Conservation (phyloP, 495 filamentous ascomycete species). For the Talaromyces stipitatus region DNA sequence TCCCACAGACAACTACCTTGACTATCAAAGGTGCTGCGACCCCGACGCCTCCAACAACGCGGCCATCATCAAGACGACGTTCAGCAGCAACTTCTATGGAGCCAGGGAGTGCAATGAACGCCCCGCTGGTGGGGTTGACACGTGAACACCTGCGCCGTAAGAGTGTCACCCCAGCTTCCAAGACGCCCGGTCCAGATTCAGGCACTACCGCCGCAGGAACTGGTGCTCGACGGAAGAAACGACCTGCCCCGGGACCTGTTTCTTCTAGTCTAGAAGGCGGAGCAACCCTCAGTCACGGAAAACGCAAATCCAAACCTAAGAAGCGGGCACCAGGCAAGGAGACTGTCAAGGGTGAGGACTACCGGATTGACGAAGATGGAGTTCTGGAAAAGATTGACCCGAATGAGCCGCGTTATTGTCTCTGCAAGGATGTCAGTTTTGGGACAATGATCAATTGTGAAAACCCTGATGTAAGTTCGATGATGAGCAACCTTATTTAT, state of each 20-base stretch:
- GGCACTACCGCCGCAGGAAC: slow-evolving; percentile 26
- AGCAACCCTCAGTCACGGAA: slow-evolving; percentile 67
- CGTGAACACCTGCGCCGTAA: slow-evolving; percentile 38
- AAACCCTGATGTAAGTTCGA: slow-evolving; percentile 68
- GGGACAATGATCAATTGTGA: slow-evolving; percentile 96
- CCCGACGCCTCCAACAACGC: slow-evolving; percentile 28
- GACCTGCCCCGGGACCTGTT: slow-evolving; percentile 72
- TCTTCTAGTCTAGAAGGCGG: slow-evolving; percentile 61
- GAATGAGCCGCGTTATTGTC: slow-evolving; percentile 80
- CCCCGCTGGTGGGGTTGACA: slow-evolving; percentile 5
- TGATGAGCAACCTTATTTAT: not conserved
- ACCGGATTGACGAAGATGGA: slow-evolving; percentile 39
- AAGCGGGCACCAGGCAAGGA: slow-evolving; percentile 40
- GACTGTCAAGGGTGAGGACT: slow-evolving; percentile 23
- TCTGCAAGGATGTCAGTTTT: slow-evolving; percentile 86
- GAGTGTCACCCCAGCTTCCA: slow-evolving; percentile 39
- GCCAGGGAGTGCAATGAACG: slow-evolving; percentile 10
- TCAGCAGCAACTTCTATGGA: slow-evolving; percentile 32
- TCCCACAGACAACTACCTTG: not conserved
- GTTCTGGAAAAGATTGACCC: slow-evolving; percentile 71
- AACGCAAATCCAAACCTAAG: slow-evolving; percentile 68
- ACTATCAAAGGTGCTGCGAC: slow-evolving; percentile 13
- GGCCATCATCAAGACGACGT: slow-evolving; percentile 38
- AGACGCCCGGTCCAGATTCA: slow-evolving; percentile 45
- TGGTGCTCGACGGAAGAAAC: slow-evolving; percentile 48